These are phyloP conservation scores for Coemansia sp. DNA, from an alignment of 192 early-diverging fungal species.

Conservation along the genomic window DNA sequence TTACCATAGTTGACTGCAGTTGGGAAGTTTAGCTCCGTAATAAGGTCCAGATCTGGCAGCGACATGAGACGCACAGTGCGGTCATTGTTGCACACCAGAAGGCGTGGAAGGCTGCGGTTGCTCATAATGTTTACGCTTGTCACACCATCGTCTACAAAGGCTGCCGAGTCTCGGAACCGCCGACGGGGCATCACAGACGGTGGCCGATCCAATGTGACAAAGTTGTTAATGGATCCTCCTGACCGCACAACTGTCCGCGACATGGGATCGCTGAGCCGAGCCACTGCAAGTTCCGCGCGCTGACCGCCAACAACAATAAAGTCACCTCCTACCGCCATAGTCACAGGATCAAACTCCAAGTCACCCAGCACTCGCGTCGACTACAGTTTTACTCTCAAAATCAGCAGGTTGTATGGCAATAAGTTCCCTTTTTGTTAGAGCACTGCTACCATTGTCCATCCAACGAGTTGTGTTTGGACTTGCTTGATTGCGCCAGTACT, in stretches of 20 bases:
- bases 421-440: not conserved
- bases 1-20: conserved; percentile 86
- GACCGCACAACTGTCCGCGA: conserved; percentile 24
- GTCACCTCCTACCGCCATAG: conserved; percentile 72
- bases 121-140: conserved; percentile 72
- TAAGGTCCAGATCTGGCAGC: conserved; percentile 71
- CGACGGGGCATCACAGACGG: conserved; percentile 19
- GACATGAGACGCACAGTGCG: conserved; percentile 87
- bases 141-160: conserved; percentile 67
- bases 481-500: too few relatives aligned
- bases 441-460: too few relatives aligned
- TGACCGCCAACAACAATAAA: conserved; percentile 93
- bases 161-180: conserved; percentile 51
- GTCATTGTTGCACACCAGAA: conserved; percentile 94
- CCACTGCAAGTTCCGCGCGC: conserved; percentile 74
- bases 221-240: conserved; percentile 51
- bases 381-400: conserved; percentile 25
- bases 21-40: conserved; percentile 77
- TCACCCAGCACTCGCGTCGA: conserved; percentile 66
- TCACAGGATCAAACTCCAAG: conserved; percentile 75
- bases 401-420: not conserved
- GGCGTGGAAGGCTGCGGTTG: conserved; percentile 56
- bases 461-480: too few relatives aligned
- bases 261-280: conserved; percentile 53
- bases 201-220: conserved; percentile 44